Percentiles rank a stretch among this genome's conserved stretches.
phyloP scores from a whole-genome alignment of 805 yeast species.

The Myxozyma lipomycoides region DNA sequence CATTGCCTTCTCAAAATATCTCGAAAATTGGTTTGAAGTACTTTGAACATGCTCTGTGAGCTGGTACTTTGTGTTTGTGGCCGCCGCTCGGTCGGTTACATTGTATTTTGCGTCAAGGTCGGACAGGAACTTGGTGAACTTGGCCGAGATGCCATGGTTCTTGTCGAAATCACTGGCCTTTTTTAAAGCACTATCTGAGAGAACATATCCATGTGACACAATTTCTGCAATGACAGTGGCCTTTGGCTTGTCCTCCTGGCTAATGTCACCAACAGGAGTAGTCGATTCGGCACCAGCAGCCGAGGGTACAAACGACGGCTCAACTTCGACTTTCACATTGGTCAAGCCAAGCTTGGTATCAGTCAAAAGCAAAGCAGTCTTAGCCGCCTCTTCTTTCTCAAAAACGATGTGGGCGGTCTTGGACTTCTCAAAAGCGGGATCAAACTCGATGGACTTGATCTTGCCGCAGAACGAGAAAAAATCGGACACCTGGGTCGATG shows the following conservation, averaged over 20 bases:
- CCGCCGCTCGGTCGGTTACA: constrained; percentile 22
- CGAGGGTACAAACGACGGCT: constrained; percentile 34
- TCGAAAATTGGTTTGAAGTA: constrained; percentile 25
- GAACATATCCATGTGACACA: constrained; percentile 65
- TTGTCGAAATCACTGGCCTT: constrained; percentile 62
- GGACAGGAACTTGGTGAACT: constrained; percentile 55
- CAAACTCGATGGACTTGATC: constrained; percentile 34
- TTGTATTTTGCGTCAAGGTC: constrained; percentile 37
- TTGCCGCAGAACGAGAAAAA: constrained; percentile 76
- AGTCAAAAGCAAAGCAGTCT: constrained; percentile 64
- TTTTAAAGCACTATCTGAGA: constrained; percentile 58
- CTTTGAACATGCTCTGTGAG: constrained; percentile 42
- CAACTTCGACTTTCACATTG: constrained; percentile 46
- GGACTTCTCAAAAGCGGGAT: constrained; percentile 31
- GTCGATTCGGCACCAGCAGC: constrained; percentile 21
- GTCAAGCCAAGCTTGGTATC: constrained; percentile 69
- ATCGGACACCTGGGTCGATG: constrained; percentile 52
- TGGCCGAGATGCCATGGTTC: constrained; percentile 55
- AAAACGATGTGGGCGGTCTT: constrained; percentile 48
- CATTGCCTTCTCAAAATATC: constrained; percentile 39
- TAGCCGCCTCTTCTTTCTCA: constrained; percentile 55
- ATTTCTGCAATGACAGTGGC: constrained; percentile 71
- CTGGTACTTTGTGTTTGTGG: constrained; percentile 41
- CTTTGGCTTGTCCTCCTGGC: constrained; percentile 76
- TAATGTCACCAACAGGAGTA: constrained; percentile 45